These are phyloP conservation scores for Fraxinus sp. DNA, from an alignment of 305 asterid species.

Conservation along the genomic window DNA sequence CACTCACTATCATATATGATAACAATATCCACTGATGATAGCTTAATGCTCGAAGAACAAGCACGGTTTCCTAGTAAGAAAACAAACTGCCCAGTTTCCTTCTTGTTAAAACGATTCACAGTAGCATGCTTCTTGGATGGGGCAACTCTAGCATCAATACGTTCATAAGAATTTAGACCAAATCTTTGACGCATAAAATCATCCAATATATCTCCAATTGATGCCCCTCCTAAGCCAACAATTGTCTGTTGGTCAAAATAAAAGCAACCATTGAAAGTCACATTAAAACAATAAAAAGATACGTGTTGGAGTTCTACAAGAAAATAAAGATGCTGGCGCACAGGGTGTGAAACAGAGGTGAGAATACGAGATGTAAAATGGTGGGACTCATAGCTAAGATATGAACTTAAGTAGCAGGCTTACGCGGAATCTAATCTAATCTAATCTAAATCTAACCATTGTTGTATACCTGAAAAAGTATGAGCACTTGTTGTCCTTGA, in stretches of 20 bases:
- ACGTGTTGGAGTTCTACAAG: constrained; percentile 4
- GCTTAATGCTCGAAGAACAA: constrained; percentile 57
- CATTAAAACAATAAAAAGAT: constrained; percentile 13
- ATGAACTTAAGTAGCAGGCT: constrained; percentile 1
- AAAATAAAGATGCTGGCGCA: neutral
- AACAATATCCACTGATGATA: constrained; percentile 57
- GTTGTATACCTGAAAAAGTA: constrained; percentile 75
- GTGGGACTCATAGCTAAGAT: constrained; percentile 15
- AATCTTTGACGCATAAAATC: constrained; percentile 67
- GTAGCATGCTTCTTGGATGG: constrained; percentile 67
- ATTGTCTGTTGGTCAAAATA: constrained; percentile 44
- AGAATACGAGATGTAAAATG: neutral
- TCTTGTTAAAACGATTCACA: constrained; percentile 63
- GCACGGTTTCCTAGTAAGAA: constrained; percentile 85
- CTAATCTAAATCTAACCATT: constrained; percentile 1
- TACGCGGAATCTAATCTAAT: neutral
- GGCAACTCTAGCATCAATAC: constrained; percentile 47
- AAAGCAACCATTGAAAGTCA: constrained; percentile 23
- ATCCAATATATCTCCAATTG: constrained; percentile 68
- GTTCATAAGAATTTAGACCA: constrained; percentile 65
- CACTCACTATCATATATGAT: constrained; percentile 73
- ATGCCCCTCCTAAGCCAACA: constrained; percentile 38
- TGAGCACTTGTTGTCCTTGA: constrained; percentile 57
- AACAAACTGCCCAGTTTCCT: constrained; percentile 63
- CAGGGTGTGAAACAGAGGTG: neutral